Evolutionary conservation across 495 filamentous ascomycete genomes (phyloP).

Genomic region (Podospora tetraspora): DNA sequence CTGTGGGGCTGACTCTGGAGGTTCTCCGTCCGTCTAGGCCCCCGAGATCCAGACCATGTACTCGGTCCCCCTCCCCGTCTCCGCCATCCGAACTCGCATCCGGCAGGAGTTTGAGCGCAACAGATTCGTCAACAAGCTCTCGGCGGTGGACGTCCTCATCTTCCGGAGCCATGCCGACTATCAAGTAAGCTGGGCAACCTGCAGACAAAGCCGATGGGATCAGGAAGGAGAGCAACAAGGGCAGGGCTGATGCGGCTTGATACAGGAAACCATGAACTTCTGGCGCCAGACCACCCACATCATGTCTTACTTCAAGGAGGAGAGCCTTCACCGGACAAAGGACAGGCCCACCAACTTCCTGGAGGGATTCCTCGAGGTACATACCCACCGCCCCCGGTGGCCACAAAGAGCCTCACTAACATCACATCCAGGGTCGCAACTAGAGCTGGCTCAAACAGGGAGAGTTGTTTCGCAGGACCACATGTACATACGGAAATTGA

Average conservation of each 20-base stretch:
- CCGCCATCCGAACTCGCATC: slow-evolving; percentile 85
- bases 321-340: slow-evolving; percentile 67
- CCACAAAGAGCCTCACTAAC: slow-evolving; percentile 4
- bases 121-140: slow-evolving; percentile 84
- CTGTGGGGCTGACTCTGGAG: neutral
- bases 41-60: slow-evolving; percentile 97
- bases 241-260: slow-evolving; percentile 11
- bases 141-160: slow-evolving; percentile 80
- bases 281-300: slow-evolving; percentile 97
- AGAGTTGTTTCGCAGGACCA: slow-evolving; percentile 20
- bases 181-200: slow-evolving; percentile 51
- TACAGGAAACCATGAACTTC: slow-evolving; percentile 94
- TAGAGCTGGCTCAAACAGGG: slow-evolving; percentile 27
- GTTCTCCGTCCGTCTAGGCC: slow-evolving; percentile 49
- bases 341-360: slow-evolving; percentile 82
- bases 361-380: slow-evolving; percentile 83
- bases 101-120: slow-evolving; percentile 97
- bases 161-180: slow-evolving; percentile 85
- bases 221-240: neutral
- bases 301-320: slow-evolving; percentile 91
- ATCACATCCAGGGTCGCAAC: slow-evolving; percentile 43
- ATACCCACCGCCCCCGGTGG: slow-evolving; percentile 5
- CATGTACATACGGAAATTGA: slow-evolving; percentile 33
- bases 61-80: slow-evolving; percentile 79
- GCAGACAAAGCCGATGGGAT: neutral